These are phyloP conservation scores for Podospora didyma DNA, from an alignment of 495 filamentous ascomycete species.

Conservation along the genomic window DNA sequence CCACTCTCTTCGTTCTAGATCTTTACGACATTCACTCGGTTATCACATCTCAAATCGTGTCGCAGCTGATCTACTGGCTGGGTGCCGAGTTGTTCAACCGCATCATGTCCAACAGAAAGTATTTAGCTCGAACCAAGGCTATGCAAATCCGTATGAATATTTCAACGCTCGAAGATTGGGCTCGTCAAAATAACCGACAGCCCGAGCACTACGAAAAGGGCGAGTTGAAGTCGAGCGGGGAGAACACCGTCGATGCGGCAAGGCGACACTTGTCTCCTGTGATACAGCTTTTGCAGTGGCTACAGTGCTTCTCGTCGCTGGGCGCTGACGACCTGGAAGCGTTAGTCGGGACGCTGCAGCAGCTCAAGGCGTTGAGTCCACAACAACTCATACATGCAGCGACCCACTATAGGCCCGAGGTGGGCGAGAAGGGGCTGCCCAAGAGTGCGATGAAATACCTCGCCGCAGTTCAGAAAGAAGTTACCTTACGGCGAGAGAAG, in stretches of 20 bases:
- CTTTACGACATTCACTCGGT: conserved; percentile 98
- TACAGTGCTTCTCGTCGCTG: conserved; percentile 94
- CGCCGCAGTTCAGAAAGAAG: conserved; percentile 70
- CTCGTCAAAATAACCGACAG: conserved; percentile 83
- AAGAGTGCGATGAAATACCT: conserved; percentile 87
- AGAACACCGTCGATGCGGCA: conserved; percentile 77
- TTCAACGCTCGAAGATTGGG: conserved; percentile 94
- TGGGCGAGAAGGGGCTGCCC: conserved; percentile 86
- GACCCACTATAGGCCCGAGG: conserved; percentile 89
- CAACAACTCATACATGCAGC: conserved; percentile 90
- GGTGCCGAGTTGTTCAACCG: conserved; percentile 97
- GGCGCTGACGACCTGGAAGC: conserved; percentile 83
- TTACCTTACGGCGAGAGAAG: conserved; percentile 50
- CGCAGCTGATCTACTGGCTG: conserved; percentile 95
- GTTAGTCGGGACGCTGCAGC: conserved; percentile 77
- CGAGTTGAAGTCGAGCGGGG: conserved; percentile 79
- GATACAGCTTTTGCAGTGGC: conserved; percentile 94
- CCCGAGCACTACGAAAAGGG: conserved; percentile 96
- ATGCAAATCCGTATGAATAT: conserved; percentile 99
- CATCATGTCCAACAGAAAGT: conserved; percentile 92
- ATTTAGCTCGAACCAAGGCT: conserved; percentile 92
- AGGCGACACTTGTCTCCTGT: conserved; percentile 81
- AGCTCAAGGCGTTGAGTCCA: conserved; percentile 77
- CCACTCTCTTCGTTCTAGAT: conserved; percentile 94
- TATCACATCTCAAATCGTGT: conserved; percentile 85